Base-by-base conservation (phyloP, 352 stramenopile species). In the Phytopythium delawarense region DNA sequence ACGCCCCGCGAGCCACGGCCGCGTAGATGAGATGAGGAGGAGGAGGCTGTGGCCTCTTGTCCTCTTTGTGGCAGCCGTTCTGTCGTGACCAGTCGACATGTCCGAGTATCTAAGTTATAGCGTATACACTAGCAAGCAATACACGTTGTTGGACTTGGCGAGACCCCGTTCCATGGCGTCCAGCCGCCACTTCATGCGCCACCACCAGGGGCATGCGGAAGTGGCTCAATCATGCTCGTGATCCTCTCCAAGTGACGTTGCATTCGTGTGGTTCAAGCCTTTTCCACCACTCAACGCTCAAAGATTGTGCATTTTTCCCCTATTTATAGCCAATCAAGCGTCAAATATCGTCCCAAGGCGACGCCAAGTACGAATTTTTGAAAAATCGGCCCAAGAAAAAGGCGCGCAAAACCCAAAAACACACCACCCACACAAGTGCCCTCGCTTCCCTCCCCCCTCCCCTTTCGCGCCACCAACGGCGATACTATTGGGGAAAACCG, bases 1-100 rank as follows among this genome's bases (percentile, higher is more conserved):
- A 69, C 5, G 59, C 30, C 15, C n/a, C 55, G 7, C 58, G 64
- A 7, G 65, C 69, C 9, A 20, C 63, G 8, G 66, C 59, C 11
- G 66, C 65, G 30, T 76, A 39, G 40, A 0, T 7, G 1, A 8
- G 2, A 12, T 28, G 7, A 4, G 2, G 18, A 15, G n/a, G 20
- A 18, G 16, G 20, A 20, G n/a, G 1, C 15, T 1, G 9, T n/a
- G 8, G 28, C 28, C 5, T 32, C 28, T 32, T 32, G 28, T 32
- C 28, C 28, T 32, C 28, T 7, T 32, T 32, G 28, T 3, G 2
- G 28, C 5, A 32, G 28, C 28, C 28, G 28, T 21, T 45, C 40
- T 44, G n/a, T 45, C 40, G 40, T 45, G 40, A 21, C 7, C 40
- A 18, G 40, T 45, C 16, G 5, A 45, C 6, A 13, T 45, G 20